These are phyloP conservation scores for Nicotiana otophora DNA, from an alignment of 257 asterid genomes.

Conservation along the genomic window DNA sequence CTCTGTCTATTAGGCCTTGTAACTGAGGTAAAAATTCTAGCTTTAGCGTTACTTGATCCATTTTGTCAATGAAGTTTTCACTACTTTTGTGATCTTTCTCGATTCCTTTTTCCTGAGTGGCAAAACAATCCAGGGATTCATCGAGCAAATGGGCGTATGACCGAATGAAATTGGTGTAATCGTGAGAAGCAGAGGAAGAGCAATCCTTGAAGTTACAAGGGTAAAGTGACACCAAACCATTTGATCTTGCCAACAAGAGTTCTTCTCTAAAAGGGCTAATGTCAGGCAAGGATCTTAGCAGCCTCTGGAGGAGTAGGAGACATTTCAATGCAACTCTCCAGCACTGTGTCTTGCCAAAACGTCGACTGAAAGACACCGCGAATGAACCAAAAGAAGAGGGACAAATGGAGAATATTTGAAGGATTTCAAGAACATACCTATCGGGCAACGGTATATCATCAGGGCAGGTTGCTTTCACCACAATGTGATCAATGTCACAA, in stretches of 20 bases:
- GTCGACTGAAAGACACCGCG: conserved; percentile 29
- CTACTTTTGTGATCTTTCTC: background rate
- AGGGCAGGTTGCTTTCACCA: conserved; percentile 58
- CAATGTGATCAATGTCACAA: conserved; percentile 39
- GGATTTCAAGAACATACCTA: conserved; percentile 38
- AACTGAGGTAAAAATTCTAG: conserved; percentile 48
- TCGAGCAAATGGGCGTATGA: conserved; percentile 62
- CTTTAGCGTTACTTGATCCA: conserved; percentile 25
- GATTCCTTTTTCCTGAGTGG: background rate
- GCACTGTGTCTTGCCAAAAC: conserved; percentile 41
- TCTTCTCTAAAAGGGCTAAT: conserved; percentile 35
- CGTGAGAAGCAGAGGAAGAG: conserved; percentile 41
- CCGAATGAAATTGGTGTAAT: conserved; percentile 42
- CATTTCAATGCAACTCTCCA: conserved; percentile 75
- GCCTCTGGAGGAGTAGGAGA: conserved; percentile 58
- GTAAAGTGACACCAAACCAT: conserved; percentile 32
- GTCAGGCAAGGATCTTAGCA: conserved; percentile 36
- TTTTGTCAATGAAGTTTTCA: conserved; percentile 4
- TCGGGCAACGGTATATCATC: conserved; percentile 44
- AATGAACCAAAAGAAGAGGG: conserved; percentile 36
- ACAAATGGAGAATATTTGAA: conserved; percentile 45
- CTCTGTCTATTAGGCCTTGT: conserved; percentile 52
- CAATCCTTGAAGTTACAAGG: conserved; percentile 49
- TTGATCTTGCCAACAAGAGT: conserved; percentile 41
- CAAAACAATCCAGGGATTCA: conserved; percentile 39